Evolutionary conservation across 73 alveolate genomes (phyloP).

Genomic region (Durusdinium trenchii): DNA sequence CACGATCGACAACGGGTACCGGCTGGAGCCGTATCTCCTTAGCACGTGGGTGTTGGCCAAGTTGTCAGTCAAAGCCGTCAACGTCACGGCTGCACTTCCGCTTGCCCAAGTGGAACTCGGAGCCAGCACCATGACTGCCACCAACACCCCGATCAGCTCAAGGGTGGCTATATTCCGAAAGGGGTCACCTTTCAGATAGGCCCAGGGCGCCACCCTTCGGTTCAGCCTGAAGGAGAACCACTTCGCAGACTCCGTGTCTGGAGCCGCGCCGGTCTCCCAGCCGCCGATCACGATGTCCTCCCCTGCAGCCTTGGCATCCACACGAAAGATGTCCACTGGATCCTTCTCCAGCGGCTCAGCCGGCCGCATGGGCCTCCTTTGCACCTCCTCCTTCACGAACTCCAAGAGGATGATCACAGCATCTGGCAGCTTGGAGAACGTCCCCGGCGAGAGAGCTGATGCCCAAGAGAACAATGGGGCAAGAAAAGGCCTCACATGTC

Average conservation of each 20-base stretch:
- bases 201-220: neutral
- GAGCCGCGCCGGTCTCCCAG: neutral
- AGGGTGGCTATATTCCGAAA: neutral
- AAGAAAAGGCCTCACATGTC: neutral
- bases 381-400: too few relatives aligned
- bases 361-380: neutral
- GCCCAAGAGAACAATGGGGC: constrained; percentile 13
- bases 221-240: neutral
- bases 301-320: constrained; percentile 22
- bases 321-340: neutral
- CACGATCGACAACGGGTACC: too few relatives aligned
- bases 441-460: neutral
- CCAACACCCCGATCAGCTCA: too few relatives aligned
- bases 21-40: neutral
- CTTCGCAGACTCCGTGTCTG: neutral
- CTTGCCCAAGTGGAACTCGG: neutral
- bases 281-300: constrained; percentile 20
- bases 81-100: neutral
- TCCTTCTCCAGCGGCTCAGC: neutral
- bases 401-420: too few relatives aligned
- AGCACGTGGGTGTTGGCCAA: neutral
- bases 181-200: neutral
- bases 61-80: constrained; percentile 19
- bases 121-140: too few relatives aligned
- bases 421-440: neutral